These are phyloP conservation scores for Carex littledalei DNA, from an alignment of 176 grass and related monocot genomes.

Conservation along the genomic window DNA sequence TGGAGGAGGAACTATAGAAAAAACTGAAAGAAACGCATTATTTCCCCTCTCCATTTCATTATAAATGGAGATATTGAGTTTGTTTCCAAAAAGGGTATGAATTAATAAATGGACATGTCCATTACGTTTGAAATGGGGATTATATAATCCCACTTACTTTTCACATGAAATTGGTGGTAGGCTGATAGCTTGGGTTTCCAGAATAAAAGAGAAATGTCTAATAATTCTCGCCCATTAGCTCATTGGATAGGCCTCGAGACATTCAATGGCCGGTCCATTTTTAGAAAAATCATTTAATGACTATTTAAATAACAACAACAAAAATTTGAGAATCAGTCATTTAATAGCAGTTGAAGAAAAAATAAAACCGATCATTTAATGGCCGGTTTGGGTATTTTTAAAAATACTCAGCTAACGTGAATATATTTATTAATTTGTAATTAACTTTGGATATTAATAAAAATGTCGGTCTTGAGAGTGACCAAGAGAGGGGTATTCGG, in stretches of 20 bases:
- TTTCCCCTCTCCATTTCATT: background rate
- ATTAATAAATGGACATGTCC: background rate
- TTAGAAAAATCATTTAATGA: too few species aligned
- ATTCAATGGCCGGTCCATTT: too few species aligned
- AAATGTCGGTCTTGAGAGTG: too few species aligned
- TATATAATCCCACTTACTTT: background rate
- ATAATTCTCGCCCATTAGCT: slow-evolving; percentile 25
- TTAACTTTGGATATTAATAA: too few species aligned
- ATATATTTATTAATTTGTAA: too few species aligned
- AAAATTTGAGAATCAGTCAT: too few species aligned
- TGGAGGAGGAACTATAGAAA: background rate
- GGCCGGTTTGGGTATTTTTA: too few species aligned
- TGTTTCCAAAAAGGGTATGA: background rate
- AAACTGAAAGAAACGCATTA: background rate
- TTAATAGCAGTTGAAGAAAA: too few species aligned
- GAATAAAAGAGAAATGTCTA: slow-evolving; percentile 5
- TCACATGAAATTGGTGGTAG: slow-evolving; percentile 22
- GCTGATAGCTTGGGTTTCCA: background rate
- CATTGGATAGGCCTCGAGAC: slow-evolving; percentile 11
- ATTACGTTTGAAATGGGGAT: background rate
- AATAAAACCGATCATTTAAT: too few species aligned
- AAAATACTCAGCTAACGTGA: too few species aligned
- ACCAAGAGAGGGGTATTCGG: too few species aligned
- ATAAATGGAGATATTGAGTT: background rate
- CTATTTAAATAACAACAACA: too few species aligned